Percentiles rank a stretch among this genome's conserved stretches.
Conservation (phyloP, 768 basidiomycete genomes). For the Lactarius sp. region DNA sequence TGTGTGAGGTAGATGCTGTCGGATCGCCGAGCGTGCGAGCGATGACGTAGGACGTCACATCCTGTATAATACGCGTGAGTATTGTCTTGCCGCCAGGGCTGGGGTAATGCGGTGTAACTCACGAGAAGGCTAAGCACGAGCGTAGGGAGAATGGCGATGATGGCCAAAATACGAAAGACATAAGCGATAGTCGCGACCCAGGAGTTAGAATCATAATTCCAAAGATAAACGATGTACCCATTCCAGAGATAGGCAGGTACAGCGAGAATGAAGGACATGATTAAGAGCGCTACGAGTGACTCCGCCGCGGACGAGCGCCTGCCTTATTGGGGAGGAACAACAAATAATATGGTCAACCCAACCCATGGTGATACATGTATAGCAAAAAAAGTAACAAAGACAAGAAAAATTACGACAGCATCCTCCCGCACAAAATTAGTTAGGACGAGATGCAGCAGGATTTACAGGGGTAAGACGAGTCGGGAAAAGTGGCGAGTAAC, state of each 20-base stretch:
- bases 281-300: neutral
- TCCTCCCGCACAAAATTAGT: neutral
- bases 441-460: neutral
- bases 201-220: slow-evolving; percentile 58
- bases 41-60: slow-evolving; percentile 76
- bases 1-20: slow-evolving; percentile 68
- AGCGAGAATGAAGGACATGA: slow-evolving; percentile 28
- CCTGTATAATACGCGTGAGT: slow-evolving; percentile 38
- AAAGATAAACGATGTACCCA: slow-evolving; percentile 57
- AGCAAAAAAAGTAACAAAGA: neutral
- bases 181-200: slow-evolving; percentile 65
- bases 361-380: neutral
- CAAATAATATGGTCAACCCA: neutral
- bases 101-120: slow-evolving; percentile 28
- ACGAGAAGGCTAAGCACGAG: slow-evolving; percentile 64
- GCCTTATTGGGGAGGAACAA: neutral
- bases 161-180: slow-evolving; percentile 58
- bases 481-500: neutral
- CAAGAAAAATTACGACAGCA: slow-evolving; percentile 3
- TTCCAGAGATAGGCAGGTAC: slow-evolving; percentile 49
- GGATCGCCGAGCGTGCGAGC: slow-evolving; percentile 75
- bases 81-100: no score
- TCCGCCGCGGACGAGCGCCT: neutral
- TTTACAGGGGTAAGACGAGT: slow-evolving; percentile 3
- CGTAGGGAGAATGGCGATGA: slow-evolving; percentile 44